Percentiles rank a stretch among this genome's conserved stretches.
Conservation (phyloP, 2,329 filamentous ascomycete species). For the Apiospora kogelbergensis region DNA sequence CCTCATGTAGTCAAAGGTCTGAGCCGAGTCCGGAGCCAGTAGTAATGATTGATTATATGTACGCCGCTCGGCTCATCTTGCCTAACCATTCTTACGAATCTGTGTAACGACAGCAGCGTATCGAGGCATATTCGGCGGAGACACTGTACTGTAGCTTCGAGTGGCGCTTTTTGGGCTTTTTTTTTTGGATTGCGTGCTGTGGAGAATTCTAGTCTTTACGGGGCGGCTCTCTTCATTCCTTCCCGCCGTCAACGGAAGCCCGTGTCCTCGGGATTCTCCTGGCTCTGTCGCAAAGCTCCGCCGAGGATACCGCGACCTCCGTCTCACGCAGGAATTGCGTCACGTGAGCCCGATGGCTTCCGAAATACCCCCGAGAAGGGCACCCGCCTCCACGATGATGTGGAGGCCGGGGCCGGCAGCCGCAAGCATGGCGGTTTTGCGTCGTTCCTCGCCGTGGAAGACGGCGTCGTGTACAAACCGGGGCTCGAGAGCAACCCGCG, state of each 20-base stretch:
- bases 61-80: not conserved
- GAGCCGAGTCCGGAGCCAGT: not conserved
- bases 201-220: not conserved
- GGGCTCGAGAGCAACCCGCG: conserved; percentile 29
- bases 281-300: not conserved
- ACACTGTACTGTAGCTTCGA: not conserved
- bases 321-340: not conserved
- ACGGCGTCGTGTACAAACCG: conserved; percentile 33
- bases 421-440: conserved; percentile 19
- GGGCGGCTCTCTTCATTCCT: not conserved
- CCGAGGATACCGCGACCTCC: not conserved
- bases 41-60: not conserved
- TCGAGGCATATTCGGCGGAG: not conserved
- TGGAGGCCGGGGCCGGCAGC: not conserved
- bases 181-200: not conserved
- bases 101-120: not conserved
- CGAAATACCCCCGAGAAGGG: not conserved
- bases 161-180: not conserved
- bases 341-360: not conserved
- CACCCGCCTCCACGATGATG: not conserved
- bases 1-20: not conserved
- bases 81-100: not conserved
- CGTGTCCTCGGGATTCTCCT: not conserved
- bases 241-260: not conserved
- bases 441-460: conserved; percentile 28